Evolutionary conservation across 2,329 filamentous ascomycete species (phyloP), one percentile per base, ranked within the genome.

Genomic region (Colletotrichum liaoningense): DNA sequence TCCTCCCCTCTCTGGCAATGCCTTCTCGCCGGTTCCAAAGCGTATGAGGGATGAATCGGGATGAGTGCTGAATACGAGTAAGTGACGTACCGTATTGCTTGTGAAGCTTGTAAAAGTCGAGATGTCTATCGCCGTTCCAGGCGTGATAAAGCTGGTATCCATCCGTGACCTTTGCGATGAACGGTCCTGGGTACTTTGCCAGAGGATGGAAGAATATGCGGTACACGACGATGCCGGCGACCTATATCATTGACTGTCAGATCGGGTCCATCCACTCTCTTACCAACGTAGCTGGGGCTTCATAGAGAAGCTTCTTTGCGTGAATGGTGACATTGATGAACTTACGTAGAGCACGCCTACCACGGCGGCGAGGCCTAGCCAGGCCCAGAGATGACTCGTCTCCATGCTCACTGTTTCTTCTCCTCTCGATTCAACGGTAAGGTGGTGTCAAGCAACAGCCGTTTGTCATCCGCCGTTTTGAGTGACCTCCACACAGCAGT

Each of bases 81-180:
- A n/a, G 35, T 4, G 14, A 56, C 81, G 74, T 81, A 86, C 93
- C 93, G 78, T 97, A 95, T 79, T 88, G 87, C 77, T 92, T 84
- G 80, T 97, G 94, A 77, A 92, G 86, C 35, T 88, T 86, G 84
- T 91, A 91, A 78, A 95, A 92, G 78, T 93, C 90, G 22, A 95
- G 87, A 79, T 95, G 93, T 1, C 93, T 88, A 76, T 93, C 91
- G 65, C 93, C 94, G 78, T 90, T 92, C 83, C 91, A 93, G 60
- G 93, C 93, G 77, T 95, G 91, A 81, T 94, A 95, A 35, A 93
- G 88, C 79, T 92, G 89, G 77, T 92, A 89, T 75, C 84, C 89
- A 77, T 91, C 87, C n/a, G 91, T 91, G 76, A 93, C 81, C 78
- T 90, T 92, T 70, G 89, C 90, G 55, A 92, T 79, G 60, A 92